Evolutionary conservation across 768 basidiomycete species (phyloP).

Genomic region (Leccinum arenicola): DNA sequence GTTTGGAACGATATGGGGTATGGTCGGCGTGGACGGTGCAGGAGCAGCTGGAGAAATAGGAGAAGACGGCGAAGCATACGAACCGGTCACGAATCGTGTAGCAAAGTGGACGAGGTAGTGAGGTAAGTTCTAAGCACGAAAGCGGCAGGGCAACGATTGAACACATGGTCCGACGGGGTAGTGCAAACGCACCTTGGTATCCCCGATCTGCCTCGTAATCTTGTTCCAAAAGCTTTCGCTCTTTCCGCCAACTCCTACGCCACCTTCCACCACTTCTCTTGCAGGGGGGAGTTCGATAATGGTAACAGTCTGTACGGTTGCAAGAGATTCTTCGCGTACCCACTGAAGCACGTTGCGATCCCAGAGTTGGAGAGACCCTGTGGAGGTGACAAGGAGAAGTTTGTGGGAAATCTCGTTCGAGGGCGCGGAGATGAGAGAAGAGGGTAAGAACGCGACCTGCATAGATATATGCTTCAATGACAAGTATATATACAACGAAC

Average conservation of each 20-base stretch:
- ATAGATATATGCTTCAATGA: not conserved
- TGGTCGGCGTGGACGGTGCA: constrained; percentile 1
- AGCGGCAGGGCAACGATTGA: not conserved
- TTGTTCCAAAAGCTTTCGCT: constrained; percentile 50
- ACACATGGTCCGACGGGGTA: not conserved
- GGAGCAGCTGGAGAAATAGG: constrained; percentile 25
- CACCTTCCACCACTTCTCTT: constrained; percentile 22
- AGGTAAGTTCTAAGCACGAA: constrained; percentile 58
- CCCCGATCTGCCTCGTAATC: constrained; percentile 53
- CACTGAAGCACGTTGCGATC: constrained; percentile 57
- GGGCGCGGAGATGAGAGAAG: constrained; percentile 35
- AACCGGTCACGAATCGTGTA: constrained; percentile 69
- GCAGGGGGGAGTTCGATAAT: constrained; percentile 78
- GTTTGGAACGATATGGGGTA: constrained; percentile 19
- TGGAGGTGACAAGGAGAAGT: constrained; percentile 63
- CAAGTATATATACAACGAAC: not conserved
- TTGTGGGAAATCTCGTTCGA: constrained; percentile 35
- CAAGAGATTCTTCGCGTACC: constrained; percentile 79
- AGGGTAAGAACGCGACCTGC: constrained; percentile 51
- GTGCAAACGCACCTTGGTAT: constrained; percentile 47
- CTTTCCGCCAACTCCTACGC: constrained; percentile 1
- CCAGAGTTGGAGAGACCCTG: constrained; percentile 78
- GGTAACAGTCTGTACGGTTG: constrained; percentile 58
- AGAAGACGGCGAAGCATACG: constrained; percentile 49
- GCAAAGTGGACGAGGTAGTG: constrained; percentile 63